Base-by-base conservation (phyloP, 225 moss, liverwort and hornwort species). In the Physcomitrium patens region DNA sequence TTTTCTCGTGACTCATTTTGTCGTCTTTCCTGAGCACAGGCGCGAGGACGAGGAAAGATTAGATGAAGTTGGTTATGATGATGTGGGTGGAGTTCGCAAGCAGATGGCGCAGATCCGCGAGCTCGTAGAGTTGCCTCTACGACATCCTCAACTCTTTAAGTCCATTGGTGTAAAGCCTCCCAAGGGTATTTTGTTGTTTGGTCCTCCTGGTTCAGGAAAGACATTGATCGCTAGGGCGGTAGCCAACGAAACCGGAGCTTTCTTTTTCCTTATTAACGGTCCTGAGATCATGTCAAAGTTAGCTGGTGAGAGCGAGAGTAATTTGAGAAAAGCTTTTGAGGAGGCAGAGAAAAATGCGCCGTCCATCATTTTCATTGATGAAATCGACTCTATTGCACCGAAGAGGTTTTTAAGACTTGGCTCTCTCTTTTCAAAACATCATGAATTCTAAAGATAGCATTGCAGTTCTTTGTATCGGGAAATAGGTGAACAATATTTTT, bases 241-340 rank as follows among this genome's bases (percentile, higher is more conserved):
- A 63, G 96, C 96, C 10, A 94, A 96, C 52, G 94, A 96, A 22
- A 94, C 96, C 0, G 96, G 96, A 24, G 96, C 96, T 0, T 96
- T 92, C 41, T 96, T 96, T 74, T 96, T 96, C 84, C 84, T 96
- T 17, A 96, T 96, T 75, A 96, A 96, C 37, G 96, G 96, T 54
- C 96, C 96, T 0, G 96, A 96, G 60, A 96, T 96, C 70, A 96
- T 96, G 96, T 96, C 96, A 0, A 96, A 96, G 74, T 77, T 96
- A 50, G 96, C 96, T 15, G 96, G 96, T 18, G 96, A 94, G 85
- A 92, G 94, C 69, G 96, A 96, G 84, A 96, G 92, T 60, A 96
- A 94, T 75, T 80, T 96, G 83, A 79, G 96, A 3, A 96, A 96
- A 76, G 96, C 93, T 0, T 96, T 96, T 53, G 94, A 96, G 85